Percentiles rank a stretch among this genome's conserved stretches.
phyloP scores from a whole-genome alignment of 768 basidiomycete genomes.

The Mycena pura region DNA sequence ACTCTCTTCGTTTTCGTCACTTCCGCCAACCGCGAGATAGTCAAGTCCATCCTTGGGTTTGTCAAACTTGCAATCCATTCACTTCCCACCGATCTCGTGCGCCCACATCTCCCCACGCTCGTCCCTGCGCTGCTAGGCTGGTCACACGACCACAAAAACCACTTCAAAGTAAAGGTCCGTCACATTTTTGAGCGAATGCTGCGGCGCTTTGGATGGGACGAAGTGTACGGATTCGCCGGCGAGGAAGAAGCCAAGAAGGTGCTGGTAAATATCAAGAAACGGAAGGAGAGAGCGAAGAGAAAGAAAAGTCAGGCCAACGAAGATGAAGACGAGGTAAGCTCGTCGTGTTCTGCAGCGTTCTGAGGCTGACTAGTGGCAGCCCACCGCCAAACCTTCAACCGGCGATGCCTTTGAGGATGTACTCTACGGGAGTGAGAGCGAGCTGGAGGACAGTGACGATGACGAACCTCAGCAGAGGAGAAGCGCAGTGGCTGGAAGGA shows the following conservation, averaged over 20 bases:
- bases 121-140: conserved; percentile 88
- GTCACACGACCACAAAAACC: conserved; percentile 99
- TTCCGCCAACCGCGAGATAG: conserved; percentile 95
- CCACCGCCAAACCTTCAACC: conserved; percentile 55
- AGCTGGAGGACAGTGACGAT: conserved; percentile 75
- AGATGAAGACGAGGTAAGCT: conserved; percentile 58
- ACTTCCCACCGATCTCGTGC: conserved; percentile 71
- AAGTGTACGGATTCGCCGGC: conserved; percentile 74
- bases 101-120: conserved; percentile 77
- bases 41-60: conserved; percentile 95
- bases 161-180: conserved; percentile 96
- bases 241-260: conserved; percentile 90
- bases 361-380: conserved; percentile 32
- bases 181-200: conserved; percentile 98
- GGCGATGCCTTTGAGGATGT: conserved; percentile 98
- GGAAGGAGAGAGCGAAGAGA: conserved; percentile 91
- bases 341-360: neutral
- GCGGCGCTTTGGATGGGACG: conserved; percentile 87
- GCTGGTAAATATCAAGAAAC: conserved; percentile 91
- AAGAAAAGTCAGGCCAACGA: conserved; percentile 79
- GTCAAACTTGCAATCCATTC: conserved; percentile 93
- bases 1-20: conserved; percentile 91
- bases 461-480: conserved; percentile 46
- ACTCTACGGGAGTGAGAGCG: conserved; percentile 95
- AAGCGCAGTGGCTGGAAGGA: conserved; percentile 36